These are phyloP conservation scores for Ogataea chonburiensis DNA, from an alignment of 805 yeast genomes.

Conservation along the genomic window DNA sequence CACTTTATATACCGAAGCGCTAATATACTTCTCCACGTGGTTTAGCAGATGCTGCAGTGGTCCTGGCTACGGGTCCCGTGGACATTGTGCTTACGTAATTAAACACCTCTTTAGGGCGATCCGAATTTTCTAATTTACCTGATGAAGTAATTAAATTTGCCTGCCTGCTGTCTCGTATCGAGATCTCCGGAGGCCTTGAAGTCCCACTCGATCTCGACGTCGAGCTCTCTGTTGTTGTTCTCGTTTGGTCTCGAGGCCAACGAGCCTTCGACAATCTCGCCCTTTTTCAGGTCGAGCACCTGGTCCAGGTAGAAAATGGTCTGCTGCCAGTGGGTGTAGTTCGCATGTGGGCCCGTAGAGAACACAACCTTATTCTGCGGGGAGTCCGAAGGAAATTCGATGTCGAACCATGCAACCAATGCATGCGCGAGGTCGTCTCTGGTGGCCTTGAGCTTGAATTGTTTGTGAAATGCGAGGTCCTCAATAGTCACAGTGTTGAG, in stretches of 20 bases:
- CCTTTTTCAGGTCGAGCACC: conserved; percentile 71
- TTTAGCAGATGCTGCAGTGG: too few relatives aligned
- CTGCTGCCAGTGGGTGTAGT: conserved; percentile 98
- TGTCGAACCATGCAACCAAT: conserved; percentile 90
- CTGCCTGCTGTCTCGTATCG: conserved; percentile 51
- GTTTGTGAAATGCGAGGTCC: conserved; percentile 71
- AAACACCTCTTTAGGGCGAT: too few relatives aligned
- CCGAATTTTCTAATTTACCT: too few relatives aligned
- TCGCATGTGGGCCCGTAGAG: conserved; percentile 92
- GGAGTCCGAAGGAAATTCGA: conserved; percentile 70
- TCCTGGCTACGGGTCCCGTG: too few relatives aligned
- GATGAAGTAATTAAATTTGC: conserved; percentile 68
- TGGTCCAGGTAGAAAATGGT: conserved; percentile 88
- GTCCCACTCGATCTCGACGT: conserved; percentile 68
- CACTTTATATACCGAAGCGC: background rate
- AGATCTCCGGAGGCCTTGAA: conserved; percentile 39
- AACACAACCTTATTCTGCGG: conserved; percentile 62
- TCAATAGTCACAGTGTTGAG: conserved; percentile 83
- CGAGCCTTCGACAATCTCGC: conserved; percentile 71
- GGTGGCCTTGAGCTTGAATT: conserved; percentile 70
- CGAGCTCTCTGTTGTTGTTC: conserved; percentile 84
- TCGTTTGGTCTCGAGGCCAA: conserved; percentile 75
- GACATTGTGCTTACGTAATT: too few relatives aligned
- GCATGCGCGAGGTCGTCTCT: conserved; percentile 87
- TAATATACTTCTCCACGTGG: too few relatives aligned